A percentile compares a stretch with the other conserved stretches of the same genome.
phyloP scores from a whole-genome alignment of 768 basidiomycete genomes.

The Russula ochroleuca region DNA sequence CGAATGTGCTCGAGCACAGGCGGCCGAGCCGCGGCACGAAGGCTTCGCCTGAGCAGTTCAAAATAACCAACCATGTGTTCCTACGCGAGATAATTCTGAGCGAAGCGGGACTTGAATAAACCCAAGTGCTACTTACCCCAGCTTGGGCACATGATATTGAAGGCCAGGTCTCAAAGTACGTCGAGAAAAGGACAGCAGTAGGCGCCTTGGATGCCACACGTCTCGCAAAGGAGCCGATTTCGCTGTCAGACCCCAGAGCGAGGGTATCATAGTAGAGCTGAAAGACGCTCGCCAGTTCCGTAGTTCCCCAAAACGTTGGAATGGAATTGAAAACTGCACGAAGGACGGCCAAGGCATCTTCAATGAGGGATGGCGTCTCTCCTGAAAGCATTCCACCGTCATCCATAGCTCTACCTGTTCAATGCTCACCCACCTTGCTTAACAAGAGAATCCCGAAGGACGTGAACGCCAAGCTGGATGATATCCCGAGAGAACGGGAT shows the following conservation, averaged over 20 bases:
- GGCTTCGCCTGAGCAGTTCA: constrained; percentile 23
- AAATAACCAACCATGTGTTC: constrained; percentile 22
- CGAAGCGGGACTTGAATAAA: not conserved
- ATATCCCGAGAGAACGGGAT: constrained; percentile 81
- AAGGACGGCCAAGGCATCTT: constrained; percentile 48
- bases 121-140: constrained; percentile 1
- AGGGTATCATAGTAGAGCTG: constrained; percentile 50
- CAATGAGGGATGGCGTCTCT: constrained; percentile 32
- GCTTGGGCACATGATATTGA: constrained; percentile 36
- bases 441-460: constrained; percentile 43
- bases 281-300: constrained; percentile 54
- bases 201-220: constrained; percentile 67
- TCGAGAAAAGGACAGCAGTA: constrained; percentile 60
- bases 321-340: constrained; percentile 67
- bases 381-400: constrained; percentile 28
- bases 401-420: not conserved
- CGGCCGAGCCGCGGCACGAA: constrained; percentile 19
- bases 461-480: constrained; percentile 50
- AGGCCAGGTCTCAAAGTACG: constrained; percentile 58
- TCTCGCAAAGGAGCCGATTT: constrained; percentile 50
- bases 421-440: constrained; percentile 23
- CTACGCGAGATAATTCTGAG: not conserved
- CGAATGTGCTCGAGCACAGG: constrained; percentile 24
- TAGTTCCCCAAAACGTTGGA: constrained; percentile 74
- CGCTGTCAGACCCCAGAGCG: constrained; percentile 32